Base-by-base conservation (phyloP, 306 rosid species). In the Dalbergia cultrata region DNA sequence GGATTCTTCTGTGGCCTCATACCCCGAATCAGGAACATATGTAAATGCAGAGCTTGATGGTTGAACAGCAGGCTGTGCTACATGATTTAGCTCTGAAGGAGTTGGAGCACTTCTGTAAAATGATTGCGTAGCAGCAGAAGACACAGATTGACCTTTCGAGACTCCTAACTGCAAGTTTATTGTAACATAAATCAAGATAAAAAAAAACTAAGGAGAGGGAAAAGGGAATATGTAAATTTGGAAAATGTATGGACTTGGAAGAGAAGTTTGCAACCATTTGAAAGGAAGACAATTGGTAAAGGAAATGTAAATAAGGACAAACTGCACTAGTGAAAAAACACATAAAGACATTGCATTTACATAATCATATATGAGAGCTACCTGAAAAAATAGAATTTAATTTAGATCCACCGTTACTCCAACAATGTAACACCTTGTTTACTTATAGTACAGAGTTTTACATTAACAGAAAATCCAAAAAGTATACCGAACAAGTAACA, bases 131-230 rank as follows among this genome's bases (percentile, higher is more conserved):
- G 76, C 76, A 67, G 84, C 77, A 21, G 89, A 75, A 50, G 80
- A 78, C 74, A 84, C 83, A 31, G 94, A n/a, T 39, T 80, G 93
- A 18, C 87, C 97, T 81, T 84, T 93, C 62, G 94, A 49, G 60
- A 88, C 88, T 81, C 90, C 89, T 84, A 96, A 86, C 99, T 96
- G 83, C 79, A 84, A 78, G 80, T 80, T 74, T 76, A 86, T 41
- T 69, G 9, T 18, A 59, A 77, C 74, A 78, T 58, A 34, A 4
- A 45, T 63, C 22, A 70, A 58, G 67, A 34, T 56, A 62, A 26
- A 52, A 57, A 44, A 43, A 16, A 3, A 3, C 0, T 2, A 10
- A 45, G 50, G 4, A 4, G 50, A 8, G 50, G 50, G 11, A 13
- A 8, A 8, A 8, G 50, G 50, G 56, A 77, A 26, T 10, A 0